phyloP scores from a whole-genome alignment of 148 eudicot genomes.

The Arctostaphylos glauca region DNA sequence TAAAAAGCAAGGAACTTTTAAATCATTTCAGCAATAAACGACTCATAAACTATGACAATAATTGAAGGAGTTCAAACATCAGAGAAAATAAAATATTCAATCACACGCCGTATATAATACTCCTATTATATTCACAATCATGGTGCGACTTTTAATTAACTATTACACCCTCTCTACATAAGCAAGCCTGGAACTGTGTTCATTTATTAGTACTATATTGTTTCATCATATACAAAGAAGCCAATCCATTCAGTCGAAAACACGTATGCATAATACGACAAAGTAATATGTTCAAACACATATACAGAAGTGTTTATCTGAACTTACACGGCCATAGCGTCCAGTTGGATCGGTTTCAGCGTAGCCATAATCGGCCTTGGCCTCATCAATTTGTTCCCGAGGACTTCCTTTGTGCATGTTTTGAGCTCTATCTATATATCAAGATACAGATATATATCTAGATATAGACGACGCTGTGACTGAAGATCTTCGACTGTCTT shows the following conservation, averaged over 20 bases:
- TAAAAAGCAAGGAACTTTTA: not conserved
- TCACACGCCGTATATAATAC: not conserved
- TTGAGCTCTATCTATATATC: not conserved
- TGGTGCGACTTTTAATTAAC: conserved; percentile 9
- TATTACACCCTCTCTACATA: not conserved
- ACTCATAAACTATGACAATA: not conserved
- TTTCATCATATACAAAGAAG: not conserved
- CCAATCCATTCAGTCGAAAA: not conserved
- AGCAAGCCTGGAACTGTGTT: not conserved
- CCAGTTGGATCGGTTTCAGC: conserved; percentile 57
- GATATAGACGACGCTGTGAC: no score
- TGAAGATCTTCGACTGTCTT: not conserved
- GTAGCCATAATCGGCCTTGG: conserved; percentile 27
- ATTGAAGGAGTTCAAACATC: not conserved
- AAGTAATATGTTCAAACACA: not conserved
- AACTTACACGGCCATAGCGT: conserved; percentile 74
- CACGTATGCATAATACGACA: not conserved
- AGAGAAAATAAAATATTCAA: not conserved
- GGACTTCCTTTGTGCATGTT: conserved; percentile 34
- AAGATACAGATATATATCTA: not conserved
- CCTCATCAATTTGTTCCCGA: conserved; percentile 23
- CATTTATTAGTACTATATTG: not conserved
- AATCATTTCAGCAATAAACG: conserved; percentile 3
- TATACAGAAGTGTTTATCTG: conserved; percentile 1
- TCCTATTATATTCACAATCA: conserved; percentile 11